Evolutionary conservation across 768 basidiomycete genomes (phyloP).

Genomic region (Boletus edulis): DNA sequence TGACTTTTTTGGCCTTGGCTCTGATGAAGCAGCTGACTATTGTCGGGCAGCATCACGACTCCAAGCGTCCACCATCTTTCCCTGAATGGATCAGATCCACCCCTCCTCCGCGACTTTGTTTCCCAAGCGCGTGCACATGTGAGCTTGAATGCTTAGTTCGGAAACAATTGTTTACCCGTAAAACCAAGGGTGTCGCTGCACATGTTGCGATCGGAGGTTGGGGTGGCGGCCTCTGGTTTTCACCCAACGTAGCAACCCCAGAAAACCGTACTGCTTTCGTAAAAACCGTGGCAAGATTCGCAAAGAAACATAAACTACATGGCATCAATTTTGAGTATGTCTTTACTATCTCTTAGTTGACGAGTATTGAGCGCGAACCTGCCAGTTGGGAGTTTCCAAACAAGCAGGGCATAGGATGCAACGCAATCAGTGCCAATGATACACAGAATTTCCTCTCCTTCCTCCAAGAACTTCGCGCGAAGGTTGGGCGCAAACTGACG

Average conservation of each 20-base stretch:
- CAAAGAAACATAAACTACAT: conserved; percentile 48
- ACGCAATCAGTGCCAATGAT: conserved; percentile 55
- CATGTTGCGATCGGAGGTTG: conserved; percentile 68
- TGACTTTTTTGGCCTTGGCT: not conserved
- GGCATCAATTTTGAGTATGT: conserved; percentile 44
- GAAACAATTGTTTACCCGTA: not conserved
- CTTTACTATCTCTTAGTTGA: not conserved
- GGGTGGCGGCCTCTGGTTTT: conserved; percentile 65
- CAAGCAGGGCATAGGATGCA: conserved; percentile 65
- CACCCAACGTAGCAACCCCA: conserved; percentile 53
- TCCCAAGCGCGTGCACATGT: conserved; percentile 37
- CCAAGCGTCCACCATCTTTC: conserved; percentile 29
- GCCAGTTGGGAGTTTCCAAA: conserved; percentile 86
- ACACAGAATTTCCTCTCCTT: conserved; percentile 76
- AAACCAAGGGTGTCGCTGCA: conserved; percentile 54
- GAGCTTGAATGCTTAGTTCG: conserved; percentile 1
- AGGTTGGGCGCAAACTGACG: conserved; percentile 50
- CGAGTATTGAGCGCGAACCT: conserved; percentile 10
- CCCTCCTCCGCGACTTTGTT: conserved; percentile 51
- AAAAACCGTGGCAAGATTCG: conserved; percentile 49
- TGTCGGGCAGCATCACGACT: conserved; percentile 33
- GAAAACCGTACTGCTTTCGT: conserved; percentile 62
- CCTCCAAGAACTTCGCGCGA: conserved; percentile 61
- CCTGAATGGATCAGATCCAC: conserved; percentile 42
- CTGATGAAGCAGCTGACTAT: not conserved